phyloP scores from a whole-genome alignment of 202 grass and related monocot species.

The Eragrostis tef region DNA sequence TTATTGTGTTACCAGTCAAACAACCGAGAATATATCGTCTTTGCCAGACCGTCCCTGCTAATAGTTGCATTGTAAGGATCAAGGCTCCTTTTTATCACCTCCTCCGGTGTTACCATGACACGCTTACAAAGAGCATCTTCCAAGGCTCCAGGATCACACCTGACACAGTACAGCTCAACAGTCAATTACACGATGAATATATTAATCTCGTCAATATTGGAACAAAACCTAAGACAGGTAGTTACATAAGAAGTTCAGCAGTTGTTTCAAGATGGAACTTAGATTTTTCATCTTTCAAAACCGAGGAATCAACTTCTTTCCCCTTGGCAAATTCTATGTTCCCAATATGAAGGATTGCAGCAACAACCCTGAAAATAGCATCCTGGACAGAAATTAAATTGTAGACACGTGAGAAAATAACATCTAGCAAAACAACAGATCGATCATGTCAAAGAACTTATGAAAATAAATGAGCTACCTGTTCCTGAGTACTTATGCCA shows the following conservation, averaged over 20 bases:
- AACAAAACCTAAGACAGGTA: constrained; percentile 41
- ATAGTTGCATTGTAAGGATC: constrained; percentile 88
- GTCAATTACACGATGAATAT: constrained; percentile 33
- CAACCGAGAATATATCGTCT: constrained; percentile 87
- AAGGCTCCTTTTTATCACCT: constrained; percentile 87
- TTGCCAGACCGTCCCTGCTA: constrained; percentile 89
- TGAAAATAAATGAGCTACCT: constrained; percentile 59
- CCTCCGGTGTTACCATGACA: constrained; percentile 94
- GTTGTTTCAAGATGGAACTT: constrained; percentile 89
- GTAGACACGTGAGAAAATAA: constrained; percentile 48
- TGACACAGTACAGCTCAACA: constrained; percentile 51
- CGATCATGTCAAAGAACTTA: constrained; percentile 36
- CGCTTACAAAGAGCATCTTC: constrained; percentile 90
- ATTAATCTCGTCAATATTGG: constrained; percentile 31
- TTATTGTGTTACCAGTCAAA: constrained; percentile 86
- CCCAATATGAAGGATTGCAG: constrained; percentile 91
- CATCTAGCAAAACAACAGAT: constrained; percentile 25
- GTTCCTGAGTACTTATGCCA: constrained; percentile 80
- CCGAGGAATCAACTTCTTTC: constrained; percentile 84
- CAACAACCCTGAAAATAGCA: constrained; percentile 91
- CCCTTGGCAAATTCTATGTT: constrained; percentile 93
- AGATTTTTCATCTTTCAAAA: constrained; percentile 85
- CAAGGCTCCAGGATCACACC: constrained; percentile 78
- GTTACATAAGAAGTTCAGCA: constrained; percentile 88
- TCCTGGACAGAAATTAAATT: constrained; percentile 70